phyloP scores from a whole-genome alignment of 352 stramenopile genomes.

The Pythium biforme region DNA sequence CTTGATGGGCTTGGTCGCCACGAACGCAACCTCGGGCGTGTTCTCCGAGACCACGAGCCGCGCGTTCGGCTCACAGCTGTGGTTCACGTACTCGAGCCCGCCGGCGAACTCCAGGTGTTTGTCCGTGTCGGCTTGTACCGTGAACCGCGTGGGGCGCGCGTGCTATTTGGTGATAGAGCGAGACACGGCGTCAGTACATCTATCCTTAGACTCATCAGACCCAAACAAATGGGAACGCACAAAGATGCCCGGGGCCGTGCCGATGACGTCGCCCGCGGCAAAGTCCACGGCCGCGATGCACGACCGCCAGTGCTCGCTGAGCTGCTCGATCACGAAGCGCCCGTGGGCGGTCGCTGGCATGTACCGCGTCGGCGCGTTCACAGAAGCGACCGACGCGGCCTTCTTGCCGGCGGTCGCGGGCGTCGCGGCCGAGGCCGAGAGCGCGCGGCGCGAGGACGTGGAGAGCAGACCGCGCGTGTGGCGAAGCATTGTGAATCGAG shows the following conservation, averaged over 20 bases:
- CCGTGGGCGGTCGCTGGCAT: conserved; percentile 57
- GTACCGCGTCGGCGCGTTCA: conserved; percentile 43
- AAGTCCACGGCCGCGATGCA: conserved; percentile 70
- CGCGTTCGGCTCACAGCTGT: conserved; percentile 85
- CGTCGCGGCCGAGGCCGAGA: conserved; percentile 36
- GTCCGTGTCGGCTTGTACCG: conserved; percentile 68
- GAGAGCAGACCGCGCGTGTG: conserved; percentile 26
- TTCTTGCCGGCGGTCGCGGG: conserved; percentile 26
- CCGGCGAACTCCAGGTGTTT: conserved; percentile 85
- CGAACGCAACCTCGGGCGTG: conserved; percentile 66
- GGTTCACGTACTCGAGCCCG: conserved; percentile 87
- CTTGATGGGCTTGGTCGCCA: conserved; percentile 72
- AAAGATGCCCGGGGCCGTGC: conserved; percentile 60
- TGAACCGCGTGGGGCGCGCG: conserved; percentile 74
- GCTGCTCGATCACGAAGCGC: conserved; percentile 70
- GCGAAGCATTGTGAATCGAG: conserved; percentile 16
- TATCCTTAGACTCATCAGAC: too few relatives aligned
- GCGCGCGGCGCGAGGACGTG: conserved; percentile 36
- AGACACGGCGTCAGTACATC: too few relatives aligned
- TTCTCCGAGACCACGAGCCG: conserved; percentile 76
- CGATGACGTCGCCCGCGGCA: conserved; percentile 61
- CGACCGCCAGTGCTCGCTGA: conserved; percentile 70
- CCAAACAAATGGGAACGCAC: conserved; percentile 35
- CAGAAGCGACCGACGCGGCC: not conserved
- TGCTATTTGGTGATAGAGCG: too few relatives aligned